These are phyloP conservation scores for Hemisphaericaspora nanyangensis DNA, from an alignment of 805 yeast species.

Conservation along the genomic window DNA sequence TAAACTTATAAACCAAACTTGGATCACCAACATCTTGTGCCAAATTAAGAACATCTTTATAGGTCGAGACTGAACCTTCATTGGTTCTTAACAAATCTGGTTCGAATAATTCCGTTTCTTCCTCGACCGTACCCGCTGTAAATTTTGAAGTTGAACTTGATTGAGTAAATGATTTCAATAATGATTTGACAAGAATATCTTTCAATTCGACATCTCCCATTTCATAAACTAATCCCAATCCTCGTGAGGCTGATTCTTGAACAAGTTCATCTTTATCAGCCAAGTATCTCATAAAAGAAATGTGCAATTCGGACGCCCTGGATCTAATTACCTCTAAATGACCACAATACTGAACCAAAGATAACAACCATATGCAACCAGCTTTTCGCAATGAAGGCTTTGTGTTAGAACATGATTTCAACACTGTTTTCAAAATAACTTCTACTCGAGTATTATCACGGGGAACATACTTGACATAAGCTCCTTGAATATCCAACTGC, in stretches of 20 bases:
- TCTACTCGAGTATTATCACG: constrained; percentile 15
- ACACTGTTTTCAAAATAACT: constrained; percentile 44
- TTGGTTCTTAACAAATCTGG: constrained; percentile 76
- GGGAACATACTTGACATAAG: constrained; percentile 14
- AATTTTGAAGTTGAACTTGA: constrained; percentile 44
- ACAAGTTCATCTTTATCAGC: constrained; percentile 79
- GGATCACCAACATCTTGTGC: constrained; percentile 98
- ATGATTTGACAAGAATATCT: constrained; percentile 67
- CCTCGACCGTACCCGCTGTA: constrained; percentile 64
- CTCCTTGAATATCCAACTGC: constrained; percentile 52
- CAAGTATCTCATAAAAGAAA: constrained; percentile 71
- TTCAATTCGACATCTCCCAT: constrained; percentile 63
- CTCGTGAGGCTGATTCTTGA: constrained; percentile 92
- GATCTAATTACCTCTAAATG: constrained; percentile 35
- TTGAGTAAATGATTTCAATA: constrained; percentile 76
- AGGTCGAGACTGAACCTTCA: constrained; percentile 85
- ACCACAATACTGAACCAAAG: constrained; percentile 73
- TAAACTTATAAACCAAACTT: constrained; percentile 85
- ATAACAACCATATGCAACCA: constrained; percentile 81
- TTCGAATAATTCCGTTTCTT: constrained; percentile 81
- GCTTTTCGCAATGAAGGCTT: constrained; percentile 74
- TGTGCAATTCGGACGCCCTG: constrained; percentile 60
- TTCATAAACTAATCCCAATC: constrained; percentile 78
- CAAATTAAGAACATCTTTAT: constrained; percentile 79
- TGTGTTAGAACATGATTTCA: constrained; percentile 54